Base-by-base conservation (phyloP, 163 green algal species). In the Volvox carteri region DNA sequence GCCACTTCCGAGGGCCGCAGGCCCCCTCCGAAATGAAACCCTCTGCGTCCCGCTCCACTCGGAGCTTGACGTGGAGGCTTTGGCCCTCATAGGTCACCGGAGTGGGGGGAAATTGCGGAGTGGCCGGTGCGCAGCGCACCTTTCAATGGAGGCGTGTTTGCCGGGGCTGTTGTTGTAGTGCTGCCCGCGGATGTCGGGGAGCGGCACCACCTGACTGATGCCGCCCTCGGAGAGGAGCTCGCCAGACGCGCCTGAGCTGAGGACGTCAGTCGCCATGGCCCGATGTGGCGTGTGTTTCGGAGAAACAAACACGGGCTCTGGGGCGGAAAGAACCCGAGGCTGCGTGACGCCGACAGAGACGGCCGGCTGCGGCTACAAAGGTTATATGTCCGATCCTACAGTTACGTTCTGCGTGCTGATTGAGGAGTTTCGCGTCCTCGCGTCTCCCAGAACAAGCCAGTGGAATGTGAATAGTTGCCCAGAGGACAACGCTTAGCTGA, bases 131-230 rank as follows among this genome's bases (percentile, higher is more conserved):
- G 54, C 54, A 37, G 62, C 65, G 65, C 33, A 75, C 65, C 65
- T 75, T 12, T 75, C 65, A 30, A 48, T 75, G 35, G 65, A 75
- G 35, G 19, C 9, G 35, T 75, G 33, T 12, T 75, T 75, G 65
- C 30, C 46, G 65, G 65, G 65, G 65, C 35, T 85, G 77, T 4
- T 56, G 77, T 52, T 42, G 37, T 56, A 35, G 77, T 54, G 52
- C 35, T 74, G 52, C 23, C 48, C 75, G 35, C 77, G 77, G 50
- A 85, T 85, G 23, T 73, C 50, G 35, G 77, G 77, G 52, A 85
- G 54, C 12, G 77, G 52, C 35, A 85, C 77, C 77, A 85, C 77
- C 54, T 85, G 77, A 21, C 77, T 85, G 77, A 58, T 50, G 46
- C 46, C 30, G 30, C 4, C 35, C 4, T 85, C 77, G 33, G n/a